A percentile compares a stretch with the other conserved stretches of the same genome.
These are phyloP conservation scores for Neofusicoccum umdonicola DNA, from an alignment of 2,329 filamentous ascomycete species.

Conservation along the genomic window DNA sequence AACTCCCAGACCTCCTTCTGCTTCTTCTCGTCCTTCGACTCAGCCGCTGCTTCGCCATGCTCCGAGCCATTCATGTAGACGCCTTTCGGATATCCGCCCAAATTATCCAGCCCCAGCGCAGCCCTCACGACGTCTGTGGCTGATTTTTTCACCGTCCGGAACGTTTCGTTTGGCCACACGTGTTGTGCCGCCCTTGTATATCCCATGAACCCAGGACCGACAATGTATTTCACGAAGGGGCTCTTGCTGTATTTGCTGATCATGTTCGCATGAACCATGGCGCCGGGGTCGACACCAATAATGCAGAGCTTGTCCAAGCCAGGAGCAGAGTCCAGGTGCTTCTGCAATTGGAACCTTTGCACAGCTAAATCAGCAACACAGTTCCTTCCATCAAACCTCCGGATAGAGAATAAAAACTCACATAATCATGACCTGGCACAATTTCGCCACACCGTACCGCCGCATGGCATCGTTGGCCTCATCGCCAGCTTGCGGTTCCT, in stretches of 20 bases:
- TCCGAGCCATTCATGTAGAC: constrained; percentile 6
- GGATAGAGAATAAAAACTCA: not conserved
- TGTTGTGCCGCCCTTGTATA: not conserved
- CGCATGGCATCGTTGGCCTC: constrained; percentile 1
- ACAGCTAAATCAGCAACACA: not conserved
- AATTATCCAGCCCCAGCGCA: not conserved
- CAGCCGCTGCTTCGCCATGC: not conserved
- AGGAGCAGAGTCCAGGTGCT: not conserved
- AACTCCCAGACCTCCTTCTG: constrained; percentile 2
- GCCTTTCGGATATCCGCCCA: not conserved
- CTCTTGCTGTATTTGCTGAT: not conserved
- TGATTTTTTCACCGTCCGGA: not conserved
- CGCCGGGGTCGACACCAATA: not conserved
- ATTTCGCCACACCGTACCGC: constrained; percentile 7
- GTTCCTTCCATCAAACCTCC: not conserved
- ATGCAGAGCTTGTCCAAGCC: not conserved
- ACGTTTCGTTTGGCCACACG: not conserved
- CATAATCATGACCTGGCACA: constrained; percentile 12
- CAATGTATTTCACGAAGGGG: not conserved
- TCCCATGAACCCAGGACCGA: not conserved
- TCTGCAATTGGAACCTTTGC: not conserved
- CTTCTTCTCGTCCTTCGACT: not conserved
- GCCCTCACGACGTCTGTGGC: constrained; percentile 6
- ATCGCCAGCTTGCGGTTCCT: not conserved
- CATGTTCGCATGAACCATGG: not conserved